Evolutionary conservation across 2,329 filamentous ascomycete genomes (phyloP), one percentile per base, ranked within the genome.

Genomic region (Penicillium brevicompactum): DNA sequence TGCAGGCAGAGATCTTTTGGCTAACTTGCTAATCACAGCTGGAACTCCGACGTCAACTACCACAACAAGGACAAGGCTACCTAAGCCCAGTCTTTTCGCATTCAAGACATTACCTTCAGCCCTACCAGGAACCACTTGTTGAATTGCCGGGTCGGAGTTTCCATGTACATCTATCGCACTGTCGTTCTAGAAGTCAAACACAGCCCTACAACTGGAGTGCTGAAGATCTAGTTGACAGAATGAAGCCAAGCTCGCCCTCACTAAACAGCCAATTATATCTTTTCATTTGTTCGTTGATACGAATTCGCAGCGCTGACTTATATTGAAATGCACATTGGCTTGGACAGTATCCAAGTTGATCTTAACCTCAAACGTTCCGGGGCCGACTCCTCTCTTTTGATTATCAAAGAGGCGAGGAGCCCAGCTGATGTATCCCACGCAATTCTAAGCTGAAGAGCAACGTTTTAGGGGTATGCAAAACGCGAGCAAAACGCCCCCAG

Each of bases 41-140:
- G 94, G 94, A 97, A 97, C 80, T 82, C 87, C 65, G 84, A 82
- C 56, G 92, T 97, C 82, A 97, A 97, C 87, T 93, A 96, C 83
- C 92, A 97, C 87, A 92, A 96, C 83, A 89, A 89, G 82, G 88
- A 95, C 82, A 91, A 90, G 84, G 65, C 70, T 46, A 73, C 70
- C 57, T 78, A 74, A 74, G 65, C 41, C 13, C 7, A 34, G 42
- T 46, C 27, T 21, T 38, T 27, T 18, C 18, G 44, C 16, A 22
- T 49, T 40, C 24, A 24, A 52, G 27, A 54, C 27, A 30, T 13
- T 40, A 18, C 18, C 30, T 46, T 47, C 37, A 50, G 54, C 49
- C 22, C 54, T 16, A 18, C 42, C 43, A 44, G 51, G 42, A 53
- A 52, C 40, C 51, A 27, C 40, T 48, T 34, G 49, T 55, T 32